These are phyloP conservation scores for Cicer arietinum DNA, from an alignment of 306 rosid species.

Conservation along the genomic window DNA sequence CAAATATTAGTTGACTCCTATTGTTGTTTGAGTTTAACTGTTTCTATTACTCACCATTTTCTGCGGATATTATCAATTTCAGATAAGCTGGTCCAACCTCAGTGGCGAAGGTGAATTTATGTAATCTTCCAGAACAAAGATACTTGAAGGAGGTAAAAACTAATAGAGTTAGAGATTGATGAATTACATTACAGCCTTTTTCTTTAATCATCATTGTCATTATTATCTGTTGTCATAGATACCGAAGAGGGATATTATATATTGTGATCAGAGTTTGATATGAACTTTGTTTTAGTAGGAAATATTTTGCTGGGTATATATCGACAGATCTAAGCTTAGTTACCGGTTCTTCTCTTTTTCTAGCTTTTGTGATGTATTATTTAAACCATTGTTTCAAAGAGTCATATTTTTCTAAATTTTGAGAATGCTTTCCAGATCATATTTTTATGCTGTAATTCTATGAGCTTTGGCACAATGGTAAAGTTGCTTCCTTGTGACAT, in stretches of 20 bases:
- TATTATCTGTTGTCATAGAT: conserved; percentile 35
- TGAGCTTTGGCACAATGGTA: background rate
- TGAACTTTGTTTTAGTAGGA: conserved; percentile 29
- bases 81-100: conserved; percentile 62
- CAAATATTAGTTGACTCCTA: conserved; percentile 10
- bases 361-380: conserved; percentile 24
- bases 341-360: conserved; percentile 15
- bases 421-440: conserved; percentile 20
- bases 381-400: conserved; percentile 19
- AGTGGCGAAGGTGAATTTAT: conserved; percentile 65
- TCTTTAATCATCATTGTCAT: conserved; percentile 22
- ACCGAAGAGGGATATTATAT: conserved; percentile 35
- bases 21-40: conserved; percentile 22
- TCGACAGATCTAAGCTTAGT: conserved; percentile 31
- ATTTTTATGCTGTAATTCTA: background rate
- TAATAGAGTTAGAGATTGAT: conserved; percentile 16
- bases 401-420: conserved; percentile 15
- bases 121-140: conserved; percentile 32
- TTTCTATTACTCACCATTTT: background rate
- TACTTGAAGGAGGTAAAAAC: conserved; percentile 44
- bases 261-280: conserved; percentile 34
- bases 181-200: conserved; percentile 27
- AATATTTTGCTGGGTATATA: conserved; percentile 43
- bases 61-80: conserved; percentile 43
- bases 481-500: background rate